Percentiles rank a stretch among this genome's conserved stretches.
These are phyloP conservation scores for Coemansia aciculifera DNA, from an alignment of 192 early-diverging fungal species.

Conservation along the genomic window DNA sequence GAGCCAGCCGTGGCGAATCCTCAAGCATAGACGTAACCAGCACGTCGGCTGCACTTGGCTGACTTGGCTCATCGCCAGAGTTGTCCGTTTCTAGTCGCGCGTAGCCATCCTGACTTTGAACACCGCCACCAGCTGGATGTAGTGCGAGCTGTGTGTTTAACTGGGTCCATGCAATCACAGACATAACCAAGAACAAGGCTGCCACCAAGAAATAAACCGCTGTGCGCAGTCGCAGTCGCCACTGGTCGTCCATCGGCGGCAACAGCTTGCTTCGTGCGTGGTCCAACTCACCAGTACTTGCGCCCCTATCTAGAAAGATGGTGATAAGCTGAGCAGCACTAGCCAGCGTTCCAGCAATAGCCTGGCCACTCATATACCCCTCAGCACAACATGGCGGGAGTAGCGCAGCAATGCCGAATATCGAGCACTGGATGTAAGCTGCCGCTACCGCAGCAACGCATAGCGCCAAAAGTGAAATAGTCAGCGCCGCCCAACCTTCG, in stretches of 20 bases:
- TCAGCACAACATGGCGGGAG: constrained; percentile 67
- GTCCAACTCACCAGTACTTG: not conserved
- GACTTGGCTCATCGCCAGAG: not conserved
- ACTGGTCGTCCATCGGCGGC: not conserved
- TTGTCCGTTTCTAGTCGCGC: constrained; percentile 1
- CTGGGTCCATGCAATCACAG: constrained; percentile 33
- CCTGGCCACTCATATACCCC: constrained; percentile 70
- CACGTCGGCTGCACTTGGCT: not conserved
- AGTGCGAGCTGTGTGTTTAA: constrained; percentile 18
- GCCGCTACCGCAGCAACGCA: constrained; percentile 59
- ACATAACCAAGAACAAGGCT: constrained; percentile 38
- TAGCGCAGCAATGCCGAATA: constrained; percentile 67
- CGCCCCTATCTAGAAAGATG: constrained; percentile 14
- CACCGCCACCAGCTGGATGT: not conserved
- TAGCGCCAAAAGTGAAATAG: constrained; percentile 55
- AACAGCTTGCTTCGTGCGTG: not conserved
- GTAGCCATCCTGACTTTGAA: not conserved
- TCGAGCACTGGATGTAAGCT: constrained; percentile 66
- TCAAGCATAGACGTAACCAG: constrained; percentile 20
- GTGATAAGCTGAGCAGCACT: constrained; percentile 65
- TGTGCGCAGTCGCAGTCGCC: constrained; percentile 23
- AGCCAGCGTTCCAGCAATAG: constrained; percentile 66
- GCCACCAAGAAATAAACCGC: constrained; percentile 35
- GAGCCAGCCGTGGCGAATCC: constrained; percentile 32
- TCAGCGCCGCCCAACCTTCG: constrained; percentile 44